Conservation (phyloP, 345 rosid genomes). For the Noccaea bulbosa region DNA sequence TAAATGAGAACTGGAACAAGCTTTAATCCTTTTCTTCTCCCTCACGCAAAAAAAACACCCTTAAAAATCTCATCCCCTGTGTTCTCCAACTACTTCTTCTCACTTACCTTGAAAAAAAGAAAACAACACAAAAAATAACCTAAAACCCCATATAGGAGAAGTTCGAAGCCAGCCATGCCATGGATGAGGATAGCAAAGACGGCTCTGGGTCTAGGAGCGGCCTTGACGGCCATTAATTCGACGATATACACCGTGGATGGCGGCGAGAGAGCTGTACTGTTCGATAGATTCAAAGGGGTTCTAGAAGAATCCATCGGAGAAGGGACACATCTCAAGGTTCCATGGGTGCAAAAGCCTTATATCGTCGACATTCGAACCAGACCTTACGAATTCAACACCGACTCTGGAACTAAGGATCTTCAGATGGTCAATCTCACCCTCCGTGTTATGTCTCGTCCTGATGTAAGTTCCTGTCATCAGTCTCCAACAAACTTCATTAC, state of each 20-base stretch:
- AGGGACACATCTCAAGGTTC: constrained; percentile 81
- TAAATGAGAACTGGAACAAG: constrained; percentile 12
- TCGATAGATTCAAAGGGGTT: constrained; percentile 79
- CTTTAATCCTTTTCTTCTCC: constrained; percentile 12
- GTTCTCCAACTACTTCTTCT: neutral
- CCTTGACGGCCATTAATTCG: constrained; percentile 52
- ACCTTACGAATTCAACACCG: constrained; percentile 71
- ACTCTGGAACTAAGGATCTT: constrained; percentile 88
- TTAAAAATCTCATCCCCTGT: neutral
- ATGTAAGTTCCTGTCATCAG: constrained; percentile 39
- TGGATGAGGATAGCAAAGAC: constrained; percentile 60
- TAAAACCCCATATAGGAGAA: neutral
- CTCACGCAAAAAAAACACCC: neutral
- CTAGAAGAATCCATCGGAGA: constrained; percentile 66
- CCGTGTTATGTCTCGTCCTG: constrained; percentile 80
- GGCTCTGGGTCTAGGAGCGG: constrained; percentile 70
- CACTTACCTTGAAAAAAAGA: neutral
- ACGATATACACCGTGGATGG: constrained; percentile 87
- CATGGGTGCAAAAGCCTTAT: constrained; percentile 83
- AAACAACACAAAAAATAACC: neutral
- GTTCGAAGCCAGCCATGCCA: constrained; percentile 66
- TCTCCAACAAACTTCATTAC: too few species aligned
- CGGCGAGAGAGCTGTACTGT: constrained; percentile 80
- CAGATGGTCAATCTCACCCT: constrained; percentile 91
- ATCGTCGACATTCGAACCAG: constrained; percentile 71